These are phyloP conservation scores for Penicillium corylophilum DNA, from an alignment of 2,329 filamentous ascomycete species.

Conservation along the genomic window DNA sequence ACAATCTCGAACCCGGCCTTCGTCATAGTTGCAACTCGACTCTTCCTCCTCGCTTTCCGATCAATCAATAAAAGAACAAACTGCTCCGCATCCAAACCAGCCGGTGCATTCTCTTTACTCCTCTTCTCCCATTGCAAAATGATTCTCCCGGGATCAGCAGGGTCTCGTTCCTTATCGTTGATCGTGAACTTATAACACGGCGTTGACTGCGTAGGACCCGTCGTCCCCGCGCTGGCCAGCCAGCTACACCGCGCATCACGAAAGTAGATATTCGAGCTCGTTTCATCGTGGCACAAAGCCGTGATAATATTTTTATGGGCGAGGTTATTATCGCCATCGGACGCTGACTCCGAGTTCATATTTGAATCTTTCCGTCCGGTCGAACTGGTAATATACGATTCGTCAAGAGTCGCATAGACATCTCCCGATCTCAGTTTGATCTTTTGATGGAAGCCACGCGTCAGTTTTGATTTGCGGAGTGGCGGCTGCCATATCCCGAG, in stretches of 20 bases:
- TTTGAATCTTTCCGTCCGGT: neutral
- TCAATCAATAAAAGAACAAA: slow-evolving; percentile 25
- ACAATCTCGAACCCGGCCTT: slow-evolving; percentile 24
- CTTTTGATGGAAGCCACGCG: slow-evolving; percentile 15
- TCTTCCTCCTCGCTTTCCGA: slow-evolving; percentile 19
- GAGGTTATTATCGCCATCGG: neutral
- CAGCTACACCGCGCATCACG: slow-evolving; percentile 18
- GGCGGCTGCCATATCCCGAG: slow-evolving; percentile 33
- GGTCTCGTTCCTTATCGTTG: neutral
- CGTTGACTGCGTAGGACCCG: slow-evolving; percentile 4
- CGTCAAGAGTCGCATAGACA: slow-evolving; percentile 31
- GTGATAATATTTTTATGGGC: slow-evolving; percentile 19
- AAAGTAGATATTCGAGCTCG: slow-evolving; percentile 15
- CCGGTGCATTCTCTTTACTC: neutral
- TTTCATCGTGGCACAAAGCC: slow-evolving; percentile 15
- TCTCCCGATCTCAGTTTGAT: slow-evolving; percentile 28
- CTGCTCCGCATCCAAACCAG: slow-evolving; percentile 4
- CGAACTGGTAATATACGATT: slow-evolving; percentile 20
- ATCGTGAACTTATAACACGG: slow-evolving; percentile 20
- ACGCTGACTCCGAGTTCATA: slow-evolving; percentile 2
- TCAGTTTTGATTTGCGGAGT: slow-evolving; percentile 26
- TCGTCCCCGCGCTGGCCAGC: slow-evolving; percentile 9
- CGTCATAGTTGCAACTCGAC: slow-evolving; percentile 22
- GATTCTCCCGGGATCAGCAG: slow-evolving; percentile 11
- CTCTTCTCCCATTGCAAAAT: slow-evolving; percentile 26